Evolutionary conservation across 345 rosid species (phyloP).

Genomic region (Salix caprea): DNA sequence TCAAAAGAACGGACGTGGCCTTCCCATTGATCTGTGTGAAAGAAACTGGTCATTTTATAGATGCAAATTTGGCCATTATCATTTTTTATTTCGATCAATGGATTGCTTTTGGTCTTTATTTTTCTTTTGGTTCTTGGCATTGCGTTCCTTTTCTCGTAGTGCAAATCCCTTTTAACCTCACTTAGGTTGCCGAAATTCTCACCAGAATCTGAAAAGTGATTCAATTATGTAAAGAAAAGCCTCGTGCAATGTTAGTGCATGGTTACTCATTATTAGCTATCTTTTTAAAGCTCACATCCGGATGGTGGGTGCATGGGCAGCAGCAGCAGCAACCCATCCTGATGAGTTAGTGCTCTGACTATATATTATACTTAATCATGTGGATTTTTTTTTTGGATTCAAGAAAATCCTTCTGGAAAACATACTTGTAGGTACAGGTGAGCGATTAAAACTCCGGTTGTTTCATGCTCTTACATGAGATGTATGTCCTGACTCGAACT

Average conservation of each 20-base stretch:
- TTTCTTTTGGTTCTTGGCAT: not conserved
- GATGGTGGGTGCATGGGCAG: not conserved
- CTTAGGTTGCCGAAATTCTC: not conserved
- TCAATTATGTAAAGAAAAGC: not conserved
- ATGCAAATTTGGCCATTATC: not conserved
- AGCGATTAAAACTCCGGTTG: too few species aligned
- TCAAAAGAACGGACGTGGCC: not conserved
- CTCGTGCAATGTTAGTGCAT: not conserved
- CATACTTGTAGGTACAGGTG: too few species aligned
- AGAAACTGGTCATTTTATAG: not conserved
- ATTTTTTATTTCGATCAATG: not conserved
- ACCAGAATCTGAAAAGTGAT: not conserved
- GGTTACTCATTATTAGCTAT: not conserved
- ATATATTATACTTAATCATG: too few species aligned
- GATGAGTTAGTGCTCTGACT: not conserved
- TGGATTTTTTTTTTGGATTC: not conserved
- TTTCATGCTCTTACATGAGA: rapidly evolving
- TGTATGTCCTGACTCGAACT: too few species aligned
- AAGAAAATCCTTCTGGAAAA: too few species aligned
- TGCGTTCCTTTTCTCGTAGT: not conserved
- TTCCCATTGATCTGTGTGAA: not conserved
- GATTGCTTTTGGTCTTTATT: not conserved
- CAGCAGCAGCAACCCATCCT: not conserved
- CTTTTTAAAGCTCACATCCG: not conserved
- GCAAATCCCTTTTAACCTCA: not conserved